Evolutionary conservation across 1,139 yeast genomes (phyloP).

Genomic region (Yamadazyma sp.): DNA sequence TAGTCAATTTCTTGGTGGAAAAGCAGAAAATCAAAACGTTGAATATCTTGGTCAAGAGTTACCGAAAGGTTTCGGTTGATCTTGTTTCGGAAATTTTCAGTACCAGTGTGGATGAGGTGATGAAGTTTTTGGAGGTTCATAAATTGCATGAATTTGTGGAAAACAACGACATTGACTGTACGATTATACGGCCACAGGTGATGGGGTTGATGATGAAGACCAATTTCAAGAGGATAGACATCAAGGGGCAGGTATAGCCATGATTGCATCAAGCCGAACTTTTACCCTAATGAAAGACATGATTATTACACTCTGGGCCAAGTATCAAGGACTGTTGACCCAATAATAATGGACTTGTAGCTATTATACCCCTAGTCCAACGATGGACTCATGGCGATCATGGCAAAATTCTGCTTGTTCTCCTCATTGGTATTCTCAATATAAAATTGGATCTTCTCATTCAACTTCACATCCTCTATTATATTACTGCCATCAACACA

Average conservation of each 20-base stretch:
- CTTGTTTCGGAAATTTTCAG: slow-evolving; percentile 50
- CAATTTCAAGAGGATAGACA: slow-evolving; percentile 69
- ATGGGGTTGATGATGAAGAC: slow-evolving; percentile 40
- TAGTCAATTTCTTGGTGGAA: slow-evolving; percentile 43
- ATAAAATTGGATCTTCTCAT: slow-evolving; percentile 61
- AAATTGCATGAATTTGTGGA: slow-evolving; percentile 39
- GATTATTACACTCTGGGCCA: too few relatives aligned
- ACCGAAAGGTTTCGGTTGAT: slow-evolving; percentile 51
- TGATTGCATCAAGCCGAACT: not conserved
- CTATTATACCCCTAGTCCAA: slow-evolving; percentile 25
- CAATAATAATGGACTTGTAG: too few relatives aligned
- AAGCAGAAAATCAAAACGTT: slow-evolving; percentile 65
- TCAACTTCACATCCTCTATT: slow-evolving; percentile 50
- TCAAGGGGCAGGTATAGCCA: slow-evolving; percentile 80
- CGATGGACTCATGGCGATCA: slow-evolving; percentile 66
- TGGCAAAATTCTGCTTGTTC: slow-evolving; percentile 61
- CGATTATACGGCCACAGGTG: slow-evolving; percentile 47
- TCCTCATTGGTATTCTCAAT: slow-evolving; percentile 60
- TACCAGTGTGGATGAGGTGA: slow-evolving; percentile 27
- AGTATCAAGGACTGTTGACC: too few relatives aligned
- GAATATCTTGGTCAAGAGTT: slow-evolving; percentile 57
- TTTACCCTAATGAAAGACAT: too few relatives aligned
- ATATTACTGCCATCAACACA: slow-evolving; percentile 43
- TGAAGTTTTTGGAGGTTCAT: slow-evolving; percentile 40
- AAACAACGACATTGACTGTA: slow-evolving; percentile 37